phyloP scores from a whole-genome alignment of 2,329 filamentous ascomycete genomes.

The Leptographium lundbergii region DNA sequence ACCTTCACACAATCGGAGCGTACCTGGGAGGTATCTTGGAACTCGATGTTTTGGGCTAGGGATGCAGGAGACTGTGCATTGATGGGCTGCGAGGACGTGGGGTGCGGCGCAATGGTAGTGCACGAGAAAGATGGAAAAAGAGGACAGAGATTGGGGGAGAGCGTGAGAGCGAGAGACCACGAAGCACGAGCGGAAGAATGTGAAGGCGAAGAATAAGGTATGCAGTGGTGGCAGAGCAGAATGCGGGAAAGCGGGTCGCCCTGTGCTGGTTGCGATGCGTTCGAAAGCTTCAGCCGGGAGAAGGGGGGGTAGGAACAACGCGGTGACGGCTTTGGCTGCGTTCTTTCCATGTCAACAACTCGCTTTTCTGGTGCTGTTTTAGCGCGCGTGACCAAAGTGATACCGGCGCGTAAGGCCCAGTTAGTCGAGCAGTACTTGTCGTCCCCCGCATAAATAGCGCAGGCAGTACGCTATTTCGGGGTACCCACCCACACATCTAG shows the following conservation, averaged over 20 bases:
- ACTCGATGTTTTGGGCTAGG: slow-evolving; percentile 6
- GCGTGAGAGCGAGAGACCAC: neutral
- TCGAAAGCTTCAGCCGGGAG: slow-evolving; percentile 1
- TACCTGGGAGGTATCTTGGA: neutral
- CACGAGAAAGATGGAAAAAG: neutral
- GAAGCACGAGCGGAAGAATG: neutral
- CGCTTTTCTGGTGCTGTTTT: neutral
- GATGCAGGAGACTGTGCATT: slow-evolving; percentile 10
- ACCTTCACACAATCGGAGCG: neutral
- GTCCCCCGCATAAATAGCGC: neutral
- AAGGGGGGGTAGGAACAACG: neutral
- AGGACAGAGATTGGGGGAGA: neutral
- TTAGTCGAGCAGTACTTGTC: neutral
- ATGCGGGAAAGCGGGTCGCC: slow-evolving; percentile 13
- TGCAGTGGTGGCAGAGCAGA: slow-evolving; percentile 3
- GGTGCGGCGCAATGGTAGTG: slow-evolving; percentile 7
- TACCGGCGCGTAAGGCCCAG: neutral
- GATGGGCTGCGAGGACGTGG: slow-evolving; percentile 11
- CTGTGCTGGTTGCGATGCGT: slow-evolving; percentile 1
- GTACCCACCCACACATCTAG: neutral
- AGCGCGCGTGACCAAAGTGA: neutral
- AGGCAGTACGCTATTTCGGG: neutral
- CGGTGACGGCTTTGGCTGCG: neutral
- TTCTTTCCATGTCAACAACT: slow-evolving; percentile 4
- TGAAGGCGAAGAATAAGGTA: neutral